These are phyloP conservation scores for Leccinum huronense DNA, from an alignment of 1,284 basidiomycete genomes.

Conservation along the genomic window DNA sequence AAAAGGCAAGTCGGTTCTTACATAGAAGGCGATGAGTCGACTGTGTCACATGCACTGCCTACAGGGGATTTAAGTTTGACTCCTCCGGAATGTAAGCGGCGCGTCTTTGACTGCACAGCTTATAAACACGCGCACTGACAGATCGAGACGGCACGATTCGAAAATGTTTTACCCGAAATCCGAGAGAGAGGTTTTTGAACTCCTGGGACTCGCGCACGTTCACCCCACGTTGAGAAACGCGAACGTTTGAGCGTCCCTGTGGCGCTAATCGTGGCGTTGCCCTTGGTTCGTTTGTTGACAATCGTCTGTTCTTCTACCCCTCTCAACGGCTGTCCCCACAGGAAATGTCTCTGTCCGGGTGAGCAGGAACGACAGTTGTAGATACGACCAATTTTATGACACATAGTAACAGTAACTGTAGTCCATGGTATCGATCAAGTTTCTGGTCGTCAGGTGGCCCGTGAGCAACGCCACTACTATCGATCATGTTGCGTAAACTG, in stretches of 20 bases:
- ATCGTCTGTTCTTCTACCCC: neutral
- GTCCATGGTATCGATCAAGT: neutral
- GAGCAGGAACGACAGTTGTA: neutral
- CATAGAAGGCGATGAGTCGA: neutral
- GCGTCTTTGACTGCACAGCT: conserved; percentile 10
- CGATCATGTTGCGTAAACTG: neutral
- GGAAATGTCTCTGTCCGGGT: neutral
- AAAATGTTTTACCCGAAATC: conserved; percentile 56
- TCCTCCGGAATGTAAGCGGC: conserved; percentile 67
- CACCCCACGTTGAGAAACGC: conserved; percentile 70
- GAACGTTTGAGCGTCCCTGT: conserved; percentile 42
- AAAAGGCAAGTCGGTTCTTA: conserved; percentile 46
- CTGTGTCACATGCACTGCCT: conserved; percentile 14
- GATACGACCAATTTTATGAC: neutral
- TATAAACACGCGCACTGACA: conserved; percentile 3
- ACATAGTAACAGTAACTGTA: neutral
- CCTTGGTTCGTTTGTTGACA: neutral
- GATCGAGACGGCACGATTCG: conserved; percentile 61
- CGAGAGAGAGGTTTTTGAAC: conserved; percentile 68
- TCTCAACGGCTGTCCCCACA: neutral
- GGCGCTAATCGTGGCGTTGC: conserved; percentile 8
- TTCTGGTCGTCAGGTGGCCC: neutral
- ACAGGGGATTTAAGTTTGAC: conserved; percentile 75
- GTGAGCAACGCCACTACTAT: neutral
- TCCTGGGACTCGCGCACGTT: conserved; percentile 67